phyloP scores from a whole-genome alignment of 768 basidiomycete genomes.

The Phaeotremella skinneri region DNA sequence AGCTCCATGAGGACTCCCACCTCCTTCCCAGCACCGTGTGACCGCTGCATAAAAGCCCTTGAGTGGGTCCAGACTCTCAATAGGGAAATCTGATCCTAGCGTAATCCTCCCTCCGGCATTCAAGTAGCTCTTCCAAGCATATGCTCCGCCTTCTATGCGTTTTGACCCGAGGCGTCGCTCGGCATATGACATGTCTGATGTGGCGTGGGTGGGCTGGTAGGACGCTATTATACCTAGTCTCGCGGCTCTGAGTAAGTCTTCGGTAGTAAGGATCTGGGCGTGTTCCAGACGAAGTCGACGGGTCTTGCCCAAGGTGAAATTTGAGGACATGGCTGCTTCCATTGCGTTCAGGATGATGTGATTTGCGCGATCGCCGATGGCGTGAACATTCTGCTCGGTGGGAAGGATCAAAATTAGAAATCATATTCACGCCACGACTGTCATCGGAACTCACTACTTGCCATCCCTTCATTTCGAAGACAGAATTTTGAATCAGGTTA shows the following conservation, averaged over 20 bases:
- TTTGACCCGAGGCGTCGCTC: conserved; percentile 75
- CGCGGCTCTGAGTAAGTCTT: conserved; percentile 69
- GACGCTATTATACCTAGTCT: conserved; percentile 81
- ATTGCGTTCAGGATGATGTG: conserved; percentile 77
- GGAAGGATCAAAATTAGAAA: background rate
- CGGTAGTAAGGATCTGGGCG: conserved; percentile 75
- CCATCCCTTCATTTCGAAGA: conserved; percentile 57
- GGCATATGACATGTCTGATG: conserved; percentile 84
- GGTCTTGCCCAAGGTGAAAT: conserved; percentile 13
- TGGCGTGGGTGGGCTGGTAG: conserved; percentile 91
- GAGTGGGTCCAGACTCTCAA: conserved; percentile 85
- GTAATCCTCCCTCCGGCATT: conserved; percentile 62
- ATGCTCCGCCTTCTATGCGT: conserved; percentile 74
- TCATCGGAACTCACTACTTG: conserved; percentile 65
- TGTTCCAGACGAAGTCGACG: conserved; percentile 81
- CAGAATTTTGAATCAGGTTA: background rate
- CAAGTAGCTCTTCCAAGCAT: conserved; percentile 79
- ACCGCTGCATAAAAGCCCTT: conserved; percentile 87
- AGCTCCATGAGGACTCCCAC: conserved; percentile 75
- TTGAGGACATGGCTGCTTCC: conserved; percentile 61
- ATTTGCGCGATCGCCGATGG: conserved; percentile 73
- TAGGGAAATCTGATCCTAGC: conserved; percentile 90
- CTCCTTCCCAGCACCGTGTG: conserved; percentile 65
- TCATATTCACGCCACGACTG: too few species aligned
- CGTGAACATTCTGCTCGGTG: conserved; percentile 63